Evolutionary conservation across 371 early-diverging fungal species (phyloP).

Genomic region (Saksenaea oblongispora): DNA sequence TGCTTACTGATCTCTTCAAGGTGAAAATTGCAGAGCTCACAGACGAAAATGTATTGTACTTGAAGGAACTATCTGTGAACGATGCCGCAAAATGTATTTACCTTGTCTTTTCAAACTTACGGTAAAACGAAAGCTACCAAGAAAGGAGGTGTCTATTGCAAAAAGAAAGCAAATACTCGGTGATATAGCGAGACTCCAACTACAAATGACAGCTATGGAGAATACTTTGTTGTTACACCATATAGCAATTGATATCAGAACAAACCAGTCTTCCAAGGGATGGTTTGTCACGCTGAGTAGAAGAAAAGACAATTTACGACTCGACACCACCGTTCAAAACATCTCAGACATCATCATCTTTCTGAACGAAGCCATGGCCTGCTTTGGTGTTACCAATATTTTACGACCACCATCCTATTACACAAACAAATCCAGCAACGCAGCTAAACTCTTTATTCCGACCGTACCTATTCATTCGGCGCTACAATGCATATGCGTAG

Average conservation of each 20-base stretch:
- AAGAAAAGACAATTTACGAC: constrained; percentile 1
- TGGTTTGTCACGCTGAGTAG: background rate
- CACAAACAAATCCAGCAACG: background rate
- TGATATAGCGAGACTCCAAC: constrained; percentile 32
- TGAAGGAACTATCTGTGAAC: constrained; percentile 35
- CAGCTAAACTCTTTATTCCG: background rate
- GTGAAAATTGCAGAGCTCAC: constrained; percentile 51
- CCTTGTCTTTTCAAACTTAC: constrained; percentile 40
- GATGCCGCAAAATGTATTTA: constrained; percentile 37
- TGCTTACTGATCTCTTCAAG: too few relatives aligned
- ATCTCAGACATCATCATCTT: constrained; percentile 8
- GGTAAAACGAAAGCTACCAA: constrained; percentile 32
- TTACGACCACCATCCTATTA: background rate
- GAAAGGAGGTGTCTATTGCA: constrained; percentile 26
- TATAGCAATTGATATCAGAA: constrained; percentile 3
- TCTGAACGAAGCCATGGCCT: background rate
- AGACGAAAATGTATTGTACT: constrained; percentile 41
- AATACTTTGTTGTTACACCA: constrained; percentile 20
- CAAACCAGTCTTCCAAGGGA: background rate
- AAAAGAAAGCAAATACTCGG: constrained; percentile 35
- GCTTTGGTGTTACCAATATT: background rate
- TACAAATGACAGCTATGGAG: constrained; percentile 27
- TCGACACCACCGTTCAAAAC: constrained; percentile 5
- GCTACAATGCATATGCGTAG: background rate
- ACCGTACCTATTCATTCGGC: background rate